Evolutionary conservation across 2,329 filamentous ascomycete species (phyloP), one percentile per base, ranked within the genome.

Genomic region (Huntiella abstrusa): DNA sequence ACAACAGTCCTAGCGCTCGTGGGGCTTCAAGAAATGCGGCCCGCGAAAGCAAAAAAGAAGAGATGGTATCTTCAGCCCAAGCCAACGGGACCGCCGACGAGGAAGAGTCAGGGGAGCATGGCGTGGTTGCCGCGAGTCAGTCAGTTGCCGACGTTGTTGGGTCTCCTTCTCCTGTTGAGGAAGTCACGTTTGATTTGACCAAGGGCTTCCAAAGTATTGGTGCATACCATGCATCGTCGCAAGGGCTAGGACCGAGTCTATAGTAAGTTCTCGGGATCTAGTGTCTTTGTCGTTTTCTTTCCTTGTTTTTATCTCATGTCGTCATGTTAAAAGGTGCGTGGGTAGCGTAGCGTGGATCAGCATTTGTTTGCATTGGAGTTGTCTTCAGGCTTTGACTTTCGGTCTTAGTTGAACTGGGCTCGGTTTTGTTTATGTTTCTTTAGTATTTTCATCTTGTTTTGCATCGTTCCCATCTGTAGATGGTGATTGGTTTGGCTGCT

Each of bases 161-260:
- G 38, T 58, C 7, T 56, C 54, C 5, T 66, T 7, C 19, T n/a
- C n/a, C 37, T 12, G 16, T 68, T 33, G 71, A 74, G 44, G 70
- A 73, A 37, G 60, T 67, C 46, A 70, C 67, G 5, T 75, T 75
- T 52, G 73, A 77, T 53, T 56, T 77, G 49, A 71, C 71, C 36
- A 75, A 72, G 61, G 75, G 75, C 0, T 79, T 79, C 53, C 75
- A 78, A 56, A 77, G 70, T 51, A 79, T 79, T 44, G 71, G 73
- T 28, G 68, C 73, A 1, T 79, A 74, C 51, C 75, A 79, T 52
- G 70, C 73, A 35, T 68, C 68, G 1, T 64, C 40, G 4, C 33
- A 69, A 7, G 61, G 64, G n/a, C 60, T 63, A 38, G 67, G 67
- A 3, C 57, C 67, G 15, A 38, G 40, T 10, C 22, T 28, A 28